Conservation (phyloP, 371 early-diverging fungal genomes). For the Mucor piriformis region DNA sequence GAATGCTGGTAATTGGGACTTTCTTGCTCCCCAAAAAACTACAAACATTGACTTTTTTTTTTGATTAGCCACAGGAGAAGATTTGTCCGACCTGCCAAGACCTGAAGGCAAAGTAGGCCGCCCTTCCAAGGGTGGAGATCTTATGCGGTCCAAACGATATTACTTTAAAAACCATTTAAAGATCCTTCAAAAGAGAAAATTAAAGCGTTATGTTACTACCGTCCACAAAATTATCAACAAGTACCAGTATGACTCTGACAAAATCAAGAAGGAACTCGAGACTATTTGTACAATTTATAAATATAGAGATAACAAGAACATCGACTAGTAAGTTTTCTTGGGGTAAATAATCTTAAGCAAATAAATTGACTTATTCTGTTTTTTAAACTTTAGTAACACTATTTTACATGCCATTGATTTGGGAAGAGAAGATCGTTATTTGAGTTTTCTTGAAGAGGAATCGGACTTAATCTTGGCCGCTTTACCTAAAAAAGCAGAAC, state of each 20-base stretch:
- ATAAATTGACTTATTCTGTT: not conserved
- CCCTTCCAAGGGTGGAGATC: conserved; percentile 12
- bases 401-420: not conserved
- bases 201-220: conserved; percentile 6
- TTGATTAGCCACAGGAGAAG: not conserved
- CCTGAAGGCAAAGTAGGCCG: not conserved
- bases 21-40: not conserved
- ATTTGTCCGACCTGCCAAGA: not conserved
- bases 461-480: too few species aligned
- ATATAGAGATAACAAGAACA: not conserved
- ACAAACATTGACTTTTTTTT: too few species aligned
- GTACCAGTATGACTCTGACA: not conserved
- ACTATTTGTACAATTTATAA: not conserved
- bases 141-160: conserved; percentile 7
- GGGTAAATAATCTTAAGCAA: not conserved
- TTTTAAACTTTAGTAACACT: not conserved
- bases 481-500: not conserved
- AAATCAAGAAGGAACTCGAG: not conserved
- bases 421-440: conserved; percentile 3
- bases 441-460: conserved; percentile 1
- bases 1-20: conserved; percentile 11
- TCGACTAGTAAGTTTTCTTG: not conserved
- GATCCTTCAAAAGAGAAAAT: conserved; percentile 6
- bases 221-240: not conserved
- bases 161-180: conserved; percentile 13